These are phyloP conservation scores for Agaricus bisporus DNA, from an alignment of 768 basidiomycete species.

Conservation along the genomic window DNA sequence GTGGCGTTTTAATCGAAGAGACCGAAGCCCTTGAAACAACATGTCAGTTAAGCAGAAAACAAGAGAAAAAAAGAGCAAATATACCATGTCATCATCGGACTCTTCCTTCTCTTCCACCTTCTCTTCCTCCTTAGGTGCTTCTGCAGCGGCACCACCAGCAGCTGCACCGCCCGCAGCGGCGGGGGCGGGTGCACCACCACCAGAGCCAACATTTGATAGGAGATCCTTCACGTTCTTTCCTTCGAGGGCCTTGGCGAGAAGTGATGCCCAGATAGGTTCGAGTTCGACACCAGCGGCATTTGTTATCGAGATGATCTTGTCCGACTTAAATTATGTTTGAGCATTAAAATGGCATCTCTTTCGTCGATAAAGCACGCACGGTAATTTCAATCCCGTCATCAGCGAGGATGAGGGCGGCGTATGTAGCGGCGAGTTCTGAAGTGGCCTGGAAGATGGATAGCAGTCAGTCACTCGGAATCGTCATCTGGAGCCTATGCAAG, in stretches of 20 bases:
- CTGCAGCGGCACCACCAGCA: constrained; percentile 60
- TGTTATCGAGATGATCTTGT: constrained; percentile 88
- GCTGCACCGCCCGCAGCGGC: constrained; percentile 53
- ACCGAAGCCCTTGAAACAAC: constrained; percentile 73
- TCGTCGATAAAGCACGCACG: constrained; percentile 46
- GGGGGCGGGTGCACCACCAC: constrained; percentile 73
- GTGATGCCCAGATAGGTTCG: constrained; percentile 95
- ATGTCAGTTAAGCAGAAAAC: not conserved
- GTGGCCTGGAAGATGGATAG: constrained; percentile 29
- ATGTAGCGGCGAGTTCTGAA: constrained; percentile 85
- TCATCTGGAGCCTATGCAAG: constrained; percentile 2
- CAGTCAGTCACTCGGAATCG: constrained; percentile 10
- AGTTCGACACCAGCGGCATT: constrained; percentile 78
- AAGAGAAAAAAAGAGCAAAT: constrained; percentile 17
- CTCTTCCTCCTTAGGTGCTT: constrained; percentile 82
- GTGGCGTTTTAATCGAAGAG: constrained; percentile 74
- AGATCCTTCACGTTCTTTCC: constrained; percentile 97
- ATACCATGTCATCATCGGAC: constrained; percentile 85
- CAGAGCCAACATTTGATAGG: constrained; percentile 90
- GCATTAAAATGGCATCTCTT: not conserved
- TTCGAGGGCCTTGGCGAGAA: constrained; percentile 96
- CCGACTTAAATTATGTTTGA: constrained; percentile 47
- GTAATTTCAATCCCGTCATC: constrained; percentile 98
- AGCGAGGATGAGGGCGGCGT: constrained; percentile 97
- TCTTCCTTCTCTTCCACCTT: constrained; percentile 63